Evolutionary conservation across 352 stramenopile genomes (phyloP).

Genomic region (Globisporangium perplexum): DNA sequence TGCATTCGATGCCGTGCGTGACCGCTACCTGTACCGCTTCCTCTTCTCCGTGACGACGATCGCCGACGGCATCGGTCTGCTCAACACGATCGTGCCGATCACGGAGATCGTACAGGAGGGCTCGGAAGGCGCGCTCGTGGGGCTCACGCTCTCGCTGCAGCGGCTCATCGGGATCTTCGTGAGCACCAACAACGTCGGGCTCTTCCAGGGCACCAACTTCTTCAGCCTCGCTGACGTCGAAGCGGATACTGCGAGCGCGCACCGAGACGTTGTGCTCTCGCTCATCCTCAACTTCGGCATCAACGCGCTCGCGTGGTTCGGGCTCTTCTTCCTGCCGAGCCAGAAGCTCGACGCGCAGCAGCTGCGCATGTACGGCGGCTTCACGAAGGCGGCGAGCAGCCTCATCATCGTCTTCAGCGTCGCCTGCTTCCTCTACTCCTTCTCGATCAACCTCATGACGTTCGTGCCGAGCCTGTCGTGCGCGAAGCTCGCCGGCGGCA

Average conservation of each 20-base stretch:
- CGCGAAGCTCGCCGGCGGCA: conserved; percentile 1
- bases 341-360: conserved; percentile 74
- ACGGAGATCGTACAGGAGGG: conserved; percentile 28
- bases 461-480: conserved; percentile 10
- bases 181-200: conserved; percentile 18
- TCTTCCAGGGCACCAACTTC: conserved; percentile 25
- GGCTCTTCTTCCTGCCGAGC: conserved; percentile 24
- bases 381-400: conserved; percentile 24
- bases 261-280: conserved; percentile 18
- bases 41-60: conserved; percentile 20
- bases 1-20: conserved; percentile 14
- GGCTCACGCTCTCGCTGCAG: conserved; percentile 23
- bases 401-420: conserved; percentile 10
- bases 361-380: conserved; percentile 61
- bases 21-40: conserved; percentile 16
- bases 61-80: conserved; percentile 18
- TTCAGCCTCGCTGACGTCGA: conserved; percentile 11
- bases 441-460: conserved; percentile 14
- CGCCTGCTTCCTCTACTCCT: conserved; percentile 11
- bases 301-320: conserved; percentile 22
- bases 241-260: conserved; percentile 12
- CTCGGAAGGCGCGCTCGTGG: conserved; percentile 19
- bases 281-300: conserved; percentile 25
- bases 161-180: conserved; percentile 24
- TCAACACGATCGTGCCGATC: conserved; percentile 27